Conservation (phyloP, 164 flowering plant species). For the Paratinospora sagittata region DNA sequence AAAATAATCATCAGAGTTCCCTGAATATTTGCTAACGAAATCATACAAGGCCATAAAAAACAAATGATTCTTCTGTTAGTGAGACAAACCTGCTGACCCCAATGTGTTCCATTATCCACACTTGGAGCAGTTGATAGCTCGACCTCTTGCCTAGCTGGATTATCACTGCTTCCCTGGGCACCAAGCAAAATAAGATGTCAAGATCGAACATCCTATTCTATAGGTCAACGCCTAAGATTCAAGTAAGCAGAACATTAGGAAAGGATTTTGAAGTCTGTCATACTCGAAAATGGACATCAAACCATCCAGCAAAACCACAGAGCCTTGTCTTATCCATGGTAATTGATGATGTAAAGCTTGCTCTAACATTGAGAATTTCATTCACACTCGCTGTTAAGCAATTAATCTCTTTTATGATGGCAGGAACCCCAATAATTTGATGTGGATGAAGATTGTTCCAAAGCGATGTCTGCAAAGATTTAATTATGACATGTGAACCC, state of each 20-base stretch:
- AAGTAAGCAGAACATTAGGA: neutral
- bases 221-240: slow-evolving; percentile 1
- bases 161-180: slow-evolving; percentile 61
- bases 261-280: slow-evolving; percentile 15
- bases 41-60: neutral
- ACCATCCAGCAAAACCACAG: slow-evolving; percentile 92
- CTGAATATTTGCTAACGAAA: neutral
- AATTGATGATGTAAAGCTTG: slow-evolving; percentile 47
- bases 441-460: slow-evolving; percentile 95
- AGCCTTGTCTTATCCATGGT: slow-evolving; percentile 41
- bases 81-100: slow-evolving; percentile 93
- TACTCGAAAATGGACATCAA: slow-evolving; percentile 97
- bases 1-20: neutral
- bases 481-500: neutral
- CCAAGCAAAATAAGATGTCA: slow-evolving; percentile 1
- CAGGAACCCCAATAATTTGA: slow-evolving; percentile 83
- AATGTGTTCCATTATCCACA: slow-evolving; percentile 59
- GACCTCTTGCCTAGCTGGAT: slow-evolving; percentile 60
- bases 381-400: slow-evolving; percentile 66
- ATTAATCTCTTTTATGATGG: slow-evolving; percentile 70
- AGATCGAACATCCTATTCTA: neutral
- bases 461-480: slow-evolving; percentile 65
- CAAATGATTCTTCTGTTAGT: neutral
- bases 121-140: slow-evolving; percentile 96
- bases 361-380: slow-evolving; percentile 51